Evolutionary conservation across 495 filamentous ascomycete species (phyloP).

Genomic region (Lichina pygmaea): DNA sequence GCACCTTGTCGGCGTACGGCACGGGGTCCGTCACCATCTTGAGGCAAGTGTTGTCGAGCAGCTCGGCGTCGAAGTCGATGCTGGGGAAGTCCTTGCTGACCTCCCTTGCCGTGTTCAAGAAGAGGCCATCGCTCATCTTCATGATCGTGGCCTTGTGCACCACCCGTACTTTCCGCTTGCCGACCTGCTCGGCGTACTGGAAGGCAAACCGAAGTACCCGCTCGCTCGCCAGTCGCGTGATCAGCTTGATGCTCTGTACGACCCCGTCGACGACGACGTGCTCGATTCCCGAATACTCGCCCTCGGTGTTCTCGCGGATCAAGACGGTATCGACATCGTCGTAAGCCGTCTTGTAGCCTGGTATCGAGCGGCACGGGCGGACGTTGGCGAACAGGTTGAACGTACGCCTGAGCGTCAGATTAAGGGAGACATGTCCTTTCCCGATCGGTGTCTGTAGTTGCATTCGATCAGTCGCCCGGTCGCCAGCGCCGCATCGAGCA

Average conservation of each 20-base stretch:
- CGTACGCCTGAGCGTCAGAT: constrained; percentile 89
- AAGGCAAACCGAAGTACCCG: constrained; percentile 88
- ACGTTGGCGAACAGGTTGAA: constrained; percentile 99
- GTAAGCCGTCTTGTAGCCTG: constrained; percentile 95
- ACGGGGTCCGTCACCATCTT: constrained; percentile 88
- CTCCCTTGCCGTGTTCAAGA: constrained; percentile 59
- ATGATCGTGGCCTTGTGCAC: constrained; percentile 99
- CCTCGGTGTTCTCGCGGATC: constrained; percentile 99
- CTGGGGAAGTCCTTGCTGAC: constrained; percentile 83
- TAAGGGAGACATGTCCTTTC: constrained; percentile 96
- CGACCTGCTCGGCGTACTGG: constrained; percentile 80
- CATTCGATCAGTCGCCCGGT: too few species aligned
- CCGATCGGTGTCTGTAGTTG: constrained; percentile 61
- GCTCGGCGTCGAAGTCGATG: constrained; percentile 84
- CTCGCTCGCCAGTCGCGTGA: constrained; percentile 80
- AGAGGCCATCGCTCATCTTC: constrained; percentile 99
- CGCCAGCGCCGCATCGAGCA: not conserved
- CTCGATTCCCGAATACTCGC: constrained; percentile 98
- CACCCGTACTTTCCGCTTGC: constrained; percentile 81
- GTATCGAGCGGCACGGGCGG: constrained; percentile 85
- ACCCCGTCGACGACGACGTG: constrained; percentile 95
- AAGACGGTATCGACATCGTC: constrained; percentile 92
- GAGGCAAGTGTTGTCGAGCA: constrained; percentile 95
- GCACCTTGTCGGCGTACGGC: constrained; percentile 95
- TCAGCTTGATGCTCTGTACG: constrained; percentile 97